These are phyloP conservation scores for Coccomyxa subellipsoidea DNA, from an alignment of 163 green algal genomes.

Conservation along the genomic window DNA sequence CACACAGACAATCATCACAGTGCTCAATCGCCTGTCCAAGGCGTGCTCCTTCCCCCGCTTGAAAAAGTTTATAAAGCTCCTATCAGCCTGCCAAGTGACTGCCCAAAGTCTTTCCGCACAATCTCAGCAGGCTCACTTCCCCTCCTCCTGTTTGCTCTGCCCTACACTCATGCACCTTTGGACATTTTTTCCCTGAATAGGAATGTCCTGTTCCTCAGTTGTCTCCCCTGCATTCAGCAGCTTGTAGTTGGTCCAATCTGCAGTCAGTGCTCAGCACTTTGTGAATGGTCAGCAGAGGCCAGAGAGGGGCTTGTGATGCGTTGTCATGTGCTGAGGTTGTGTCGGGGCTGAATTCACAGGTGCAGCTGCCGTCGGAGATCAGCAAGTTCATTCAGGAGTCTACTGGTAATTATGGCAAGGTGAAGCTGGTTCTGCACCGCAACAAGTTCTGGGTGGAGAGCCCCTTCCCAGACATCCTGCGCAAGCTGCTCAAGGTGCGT, in stretches of 20 bases:
- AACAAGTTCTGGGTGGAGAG: slow-evolving; percentile 97
- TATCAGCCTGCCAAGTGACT: no score
- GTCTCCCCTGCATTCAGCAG: no score
- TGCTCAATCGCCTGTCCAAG: slow-evolving; percentile 89
- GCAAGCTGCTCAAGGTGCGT: slow-evolving; percentile 45
- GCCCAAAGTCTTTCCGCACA: no score
- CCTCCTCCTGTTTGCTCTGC: no score
- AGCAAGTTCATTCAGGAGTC: slow-evolving; percentile 78
- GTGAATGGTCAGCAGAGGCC: not conserved
- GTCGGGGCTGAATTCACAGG: no score
- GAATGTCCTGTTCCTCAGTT: not conserved
- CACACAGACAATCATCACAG: slow-evolving; percentile 87
- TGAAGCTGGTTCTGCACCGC: slow-evolving; percentile 96
- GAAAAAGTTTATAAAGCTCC: not conserved
- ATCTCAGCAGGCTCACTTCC: no score
- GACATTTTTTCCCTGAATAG: not conserved
- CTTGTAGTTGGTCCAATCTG: no score
- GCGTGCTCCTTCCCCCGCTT: slow-evolving; percentile 32
- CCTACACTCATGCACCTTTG: not conserved
- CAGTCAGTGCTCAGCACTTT: no score
- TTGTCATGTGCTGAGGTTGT: no score
- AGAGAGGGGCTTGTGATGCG: not conserved
- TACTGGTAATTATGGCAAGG: slow-evolving; percentile 97
- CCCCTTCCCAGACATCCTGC: slow-evolving; percentile 69
- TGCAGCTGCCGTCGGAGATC: slow-evolving; percentile 72